These are phyloP conservation scores for Boletellus deceptivus DNA, from an alignment of 1,284 basidiomycete species.

Conservation along the genomic window DNA sequence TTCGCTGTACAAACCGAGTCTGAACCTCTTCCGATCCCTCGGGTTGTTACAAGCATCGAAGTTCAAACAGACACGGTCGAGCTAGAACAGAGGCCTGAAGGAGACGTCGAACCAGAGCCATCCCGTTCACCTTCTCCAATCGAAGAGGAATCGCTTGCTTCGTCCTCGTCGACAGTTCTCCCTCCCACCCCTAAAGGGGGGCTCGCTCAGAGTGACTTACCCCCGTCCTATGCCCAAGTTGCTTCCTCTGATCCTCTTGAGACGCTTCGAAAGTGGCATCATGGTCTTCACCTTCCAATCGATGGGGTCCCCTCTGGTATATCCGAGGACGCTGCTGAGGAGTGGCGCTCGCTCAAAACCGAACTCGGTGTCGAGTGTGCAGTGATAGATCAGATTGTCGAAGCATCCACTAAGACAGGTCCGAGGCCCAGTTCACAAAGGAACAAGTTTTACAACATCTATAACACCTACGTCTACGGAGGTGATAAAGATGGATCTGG, in stretches of 20 bases:
- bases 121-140: conserved; percentile 42
- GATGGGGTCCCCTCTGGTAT: conserved; percentile 50
- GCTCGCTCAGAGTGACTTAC: conserved; percentile 48
- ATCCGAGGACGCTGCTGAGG: conserved; percentile 59
- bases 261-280: conserved; percentile 66
- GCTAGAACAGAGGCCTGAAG: conserved; percentile 31
- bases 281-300: conserved; percentile 58
- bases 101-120: conserved; percentile 25
- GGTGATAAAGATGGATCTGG: conserved; percentile 27
- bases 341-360: conserved; percentile 74
- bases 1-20: conserved; percentile 34
- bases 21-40: conserved; percentile 33
- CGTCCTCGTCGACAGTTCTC: conserved; percentile 66
- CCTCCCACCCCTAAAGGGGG: conserved; percentile 62
- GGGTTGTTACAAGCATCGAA: conserved; percentile 46
- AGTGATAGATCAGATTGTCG: conserved; percentile 72
- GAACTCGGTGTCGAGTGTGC: conserved; percentile 73
- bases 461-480: conserved; percentile 77
- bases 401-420: conserved; percentile 45
- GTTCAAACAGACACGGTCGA: conserved; percentile 59
- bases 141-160: conserved; percentile 57
- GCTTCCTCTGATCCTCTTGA: conserved; percentile 53
- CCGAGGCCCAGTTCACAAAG: conserved; percentile 33
- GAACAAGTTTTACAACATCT: conserved; percentile 75
- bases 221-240: conserved; percentile 66